Conservation (phyloP, 2,329 filamentous ascomycete species). For the Truncatella angustata region DNA sequence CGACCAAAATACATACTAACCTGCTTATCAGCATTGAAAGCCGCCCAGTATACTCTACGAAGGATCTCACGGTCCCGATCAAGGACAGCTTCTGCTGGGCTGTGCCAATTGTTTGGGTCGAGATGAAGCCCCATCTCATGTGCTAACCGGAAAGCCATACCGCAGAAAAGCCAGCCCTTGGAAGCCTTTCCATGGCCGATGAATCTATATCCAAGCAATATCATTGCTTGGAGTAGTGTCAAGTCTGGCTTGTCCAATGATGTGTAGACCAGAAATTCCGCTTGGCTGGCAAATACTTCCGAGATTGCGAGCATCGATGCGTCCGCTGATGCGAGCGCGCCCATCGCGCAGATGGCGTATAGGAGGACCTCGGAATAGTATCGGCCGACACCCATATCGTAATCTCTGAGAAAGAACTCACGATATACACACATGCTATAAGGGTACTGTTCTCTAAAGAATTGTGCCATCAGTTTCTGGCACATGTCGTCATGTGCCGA, state of each 20-base stretch:
- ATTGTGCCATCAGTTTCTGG: conserved; percentile 43
- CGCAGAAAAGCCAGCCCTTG: conserved; percentile 51
- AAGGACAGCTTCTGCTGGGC: conserved; percentile 33
- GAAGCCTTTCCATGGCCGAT: conserved; percentile 46
- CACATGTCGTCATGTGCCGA: conserved; percentile 43
- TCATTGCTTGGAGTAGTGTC: conserved; percentile 43
- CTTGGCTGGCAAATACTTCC: conserved; percentile 42
- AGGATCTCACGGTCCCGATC: conserved; percentile 49
- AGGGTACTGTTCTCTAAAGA: conserved; percentile 47
- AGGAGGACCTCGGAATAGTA: conserved; percentile 50
- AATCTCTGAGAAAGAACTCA: conserved; percentile 50
- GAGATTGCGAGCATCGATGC: conserved; percentile 32
- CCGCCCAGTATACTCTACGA: conserved; percentile 49
- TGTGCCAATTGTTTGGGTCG: conserved; percentile 49
- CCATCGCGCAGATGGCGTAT: conserved; percentile 48
- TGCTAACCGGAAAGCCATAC: conserved; percentile 49
- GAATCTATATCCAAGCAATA: conserved; percentile 44
- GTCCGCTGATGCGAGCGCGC: conserved; percentile 44
- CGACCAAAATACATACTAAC: conserved; percentile 50
- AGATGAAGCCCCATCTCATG: conserved; percentile 53
- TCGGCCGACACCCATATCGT: conserved; percentile 41
- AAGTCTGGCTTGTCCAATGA: conserved; percentile 45
- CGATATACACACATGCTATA: conserved; percentile 50
- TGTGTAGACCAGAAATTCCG: conserved; percentile 42
- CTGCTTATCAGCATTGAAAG: conserved; percentile 49